phyloP scores from a whole-genome alignment of 257 asterid species.

The Rhazya stricta region DNA sequence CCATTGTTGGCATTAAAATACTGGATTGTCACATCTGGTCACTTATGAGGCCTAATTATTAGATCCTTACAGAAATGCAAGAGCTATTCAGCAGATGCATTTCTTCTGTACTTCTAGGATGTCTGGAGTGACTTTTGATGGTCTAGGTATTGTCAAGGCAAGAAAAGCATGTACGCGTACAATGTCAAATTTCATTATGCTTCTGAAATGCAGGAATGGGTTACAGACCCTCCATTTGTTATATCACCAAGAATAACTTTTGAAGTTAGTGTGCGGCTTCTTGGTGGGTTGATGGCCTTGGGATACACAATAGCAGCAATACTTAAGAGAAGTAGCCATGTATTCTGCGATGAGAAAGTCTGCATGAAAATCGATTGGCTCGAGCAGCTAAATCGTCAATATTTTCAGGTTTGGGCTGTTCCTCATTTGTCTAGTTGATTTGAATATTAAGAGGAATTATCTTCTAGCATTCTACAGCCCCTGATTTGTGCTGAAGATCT shows the following conservation, averaged over 20 bases:
- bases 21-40: not conserved
- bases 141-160: no score
- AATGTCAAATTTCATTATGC: not conserved
- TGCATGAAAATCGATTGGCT: conserved; percentile 94
- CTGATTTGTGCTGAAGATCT: not conserved
- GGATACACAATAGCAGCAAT: conserved; percentile 97
- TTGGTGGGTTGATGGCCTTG: conserved; percentile 97
- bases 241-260: conserved; percentile 99
- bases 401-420: conserved; percentile 62
- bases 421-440: not conserved
- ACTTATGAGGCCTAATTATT: not conserved
- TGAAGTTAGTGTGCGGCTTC: conserved; percentile 97
- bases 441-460: not conserved
- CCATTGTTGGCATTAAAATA: not conserved
- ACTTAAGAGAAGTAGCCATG: conserved; percentile 91
- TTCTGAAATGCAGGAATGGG: conserved; percentile 78
- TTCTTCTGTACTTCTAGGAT: not conserved
- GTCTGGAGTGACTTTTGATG: not conserved
- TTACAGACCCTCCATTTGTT: conserved; percentile 86
- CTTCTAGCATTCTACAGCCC: not conserved
- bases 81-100: not conserved
- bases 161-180: not conserved
- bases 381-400: conserved; percentile 85
- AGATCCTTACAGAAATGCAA: not conserved
- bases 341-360: conserved; percentile 72